Base-by-base conservation (phyloP, 371 early-diverging fungal species). In the Batrachochytrium dendrobatidis region DNA sequence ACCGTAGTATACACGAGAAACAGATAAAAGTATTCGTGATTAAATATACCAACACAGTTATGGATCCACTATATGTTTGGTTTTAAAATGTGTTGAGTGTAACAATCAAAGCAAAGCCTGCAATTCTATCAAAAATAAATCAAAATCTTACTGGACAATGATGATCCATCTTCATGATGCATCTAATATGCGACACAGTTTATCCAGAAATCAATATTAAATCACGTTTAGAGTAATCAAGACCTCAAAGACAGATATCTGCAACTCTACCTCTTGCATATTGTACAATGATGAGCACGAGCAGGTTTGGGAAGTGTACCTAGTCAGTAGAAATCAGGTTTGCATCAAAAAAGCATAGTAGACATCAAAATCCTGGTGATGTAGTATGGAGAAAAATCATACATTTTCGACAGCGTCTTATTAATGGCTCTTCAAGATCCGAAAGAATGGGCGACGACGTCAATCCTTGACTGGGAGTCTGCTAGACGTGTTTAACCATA, bases 241-340 rank as follows among this genome's bases (percentile, higher is more conserved):
- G 75, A 45, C 63, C 67, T 24, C 62, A 74, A 3, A 90, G 81
- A 62, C 90, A 90, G 31, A 20, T 20, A 25, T 24, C 15, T 31
- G 30, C 15, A n/a, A 35, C 34, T 44, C 29, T 67, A 72, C 44
- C 71, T 58, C 45, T 87, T 83, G 67, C 95, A 95, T 32, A 86
- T 85, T 52, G 84, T 85, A 70, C 96, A 95, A 66, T 95, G 96
- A 66, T 95, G 94, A 8, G 92, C 81, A 55, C 96, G 80, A 62
- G 89, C 90, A 10, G 96, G 92, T 68, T 92, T 93, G 2, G 86
- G 86, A 24, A 43, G 28, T 15, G 24, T 25, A 53, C 56, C 6
- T 53, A 51, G 6, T 22, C n/a, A 31, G 22, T 8, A 10, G 25
- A 54, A 35, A 20, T 15, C 44, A 7, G 32, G 34, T 31, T 48